These are phyloP conservation scores for Acanthochlamys bracteata DNA, from an alignment of 106 monocot genomes.

Conservation along the genomic window DNA sequence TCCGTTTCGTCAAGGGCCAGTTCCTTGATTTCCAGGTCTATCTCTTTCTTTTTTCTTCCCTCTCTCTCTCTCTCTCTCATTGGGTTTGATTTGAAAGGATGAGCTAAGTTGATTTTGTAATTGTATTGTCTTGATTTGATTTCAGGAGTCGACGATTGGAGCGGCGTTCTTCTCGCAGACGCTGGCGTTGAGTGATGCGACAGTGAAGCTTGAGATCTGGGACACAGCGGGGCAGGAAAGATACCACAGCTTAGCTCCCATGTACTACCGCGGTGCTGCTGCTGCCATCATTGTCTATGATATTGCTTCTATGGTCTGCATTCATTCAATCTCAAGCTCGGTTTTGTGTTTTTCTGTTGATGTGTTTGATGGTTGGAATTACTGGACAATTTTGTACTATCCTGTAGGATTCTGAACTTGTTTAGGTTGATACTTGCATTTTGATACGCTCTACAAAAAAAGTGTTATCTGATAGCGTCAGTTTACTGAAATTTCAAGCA, in stretches of 20 bases:
- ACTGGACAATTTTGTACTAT: too few species aligned
- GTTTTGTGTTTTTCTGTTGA: not conserved
- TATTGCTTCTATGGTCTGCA: conserved; percentile 58
- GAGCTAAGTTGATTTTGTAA: not conserved
- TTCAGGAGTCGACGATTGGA: conserved; percentile 93
- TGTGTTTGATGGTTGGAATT: too few species aligned
- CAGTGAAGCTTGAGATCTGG: conserved; percentile 98
- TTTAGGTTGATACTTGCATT: too few species aligned
- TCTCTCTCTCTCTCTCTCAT: not conserved
- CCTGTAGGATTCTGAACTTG: too few species aligned
- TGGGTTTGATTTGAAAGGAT: not conserved
- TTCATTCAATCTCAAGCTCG: not conserved
- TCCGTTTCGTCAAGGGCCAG: conserved; percentile 96
- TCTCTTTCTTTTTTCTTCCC: not conserved
- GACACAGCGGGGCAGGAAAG: conserved; percentile 98
- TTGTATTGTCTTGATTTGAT: not conserved
- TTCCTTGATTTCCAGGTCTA: conserved; percentile 92
- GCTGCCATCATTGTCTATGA: conserved; percentile 95
- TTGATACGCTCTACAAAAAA: too few species aligned
- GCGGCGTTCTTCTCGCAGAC: conserved; percentile 98
- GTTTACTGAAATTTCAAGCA: too few species aligned
- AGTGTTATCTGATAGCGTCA: too few species aligned
- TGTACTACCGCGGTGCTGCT: conserved; percentile 96
- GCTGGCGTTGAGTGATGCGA: conserved; percentile 75
- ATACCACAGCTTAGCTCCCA: conserved; percentile 93